Base-by-base conservation (phyloP, 371 early-diverging fungal species). In the Paraphysoderma sedebokerense region DNA sequence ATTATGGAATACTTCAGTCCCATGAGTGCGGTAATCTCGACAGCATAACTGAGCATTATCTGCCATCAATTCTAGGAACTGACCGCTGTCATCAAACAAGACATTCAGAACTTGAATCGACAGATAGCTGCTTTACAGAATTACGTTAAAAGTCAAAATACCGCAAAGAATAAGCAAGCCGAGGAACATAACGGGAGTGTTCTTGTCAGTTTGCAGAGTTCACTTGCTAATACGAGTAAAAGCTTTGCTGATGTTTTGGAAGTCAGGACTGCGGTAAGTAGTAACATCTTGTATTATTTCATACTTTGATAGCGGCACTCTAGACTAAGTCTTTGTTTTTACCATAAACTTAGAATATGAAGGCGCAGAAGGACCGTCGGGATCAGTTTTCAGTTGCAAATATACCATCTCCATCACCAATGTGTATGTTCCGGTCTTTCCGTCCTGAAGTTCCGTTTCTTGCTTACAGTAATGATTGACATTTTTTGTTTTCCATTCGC, bases 181-280 rank as follows among this genome's bases (percentile, higher is more conserved):
- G 66, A 72, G 35, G 92, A 97, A 54, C 98, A 97, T 67, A 81
- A 86, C 11, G 61, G 80, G n/a, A 86, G 86, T 55, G 83, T 97
- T 11, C 87, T 97, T 19, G 76, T 87, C 15, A 73, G 79, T 34
- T 61, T 97, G 52, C 92, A 95, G 62, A 80, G 87, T 46, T 84
- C 79, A 61, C 64, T 97, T 36, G 93, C 92, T 1, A 78, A 68
- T 50, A 85, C 92, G 1, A 82, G 82, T 5, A 79, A 82, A 64
- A 75, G 70, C 20, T 97, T 97, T 58, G 93, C 89, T 55, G 80
- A 82, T 56, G 88, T 95, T 3, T 60, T 97, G 44, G 93, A 97
- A 58, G 74, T 92, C 27, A 68, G 97, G 28, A 89, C 85, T 38
- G 82, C 89, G 62, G 74, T 70, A 65, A 28, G 30, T 9, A 20